These are phyloP conservation scores for Cyphellophora europaea DNA, from an alignment of 2,329 filamentous ascomycete genomes.

Conservation along the genomic window DNA sequence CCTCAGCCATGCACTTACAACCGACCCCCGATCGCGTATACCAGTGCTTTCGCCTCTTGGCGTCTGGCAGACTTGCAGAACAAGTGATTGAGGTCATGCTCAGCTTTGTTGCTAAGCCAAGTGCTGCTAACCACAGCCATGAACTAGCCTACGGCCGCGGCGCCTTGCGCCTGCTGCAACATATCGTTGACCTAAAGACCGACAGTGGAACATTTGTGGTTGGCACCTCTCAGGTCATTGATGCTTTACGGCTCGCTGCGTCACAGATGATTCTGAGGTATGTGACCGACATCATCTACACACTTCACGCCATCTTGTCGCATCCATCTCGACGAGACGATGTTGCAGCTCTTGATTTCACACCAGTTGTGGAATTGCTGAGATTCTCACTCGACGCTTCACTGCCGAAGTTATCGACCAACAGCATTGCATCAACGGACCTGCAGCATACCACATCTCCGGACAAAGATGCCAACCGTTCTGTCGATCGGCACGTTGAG, in stretches of 20 bases:
- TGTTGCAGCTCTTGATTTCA: slow-evolving; percentile 7
- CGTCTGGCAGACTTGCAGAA: slow-evolving; percentile 6
- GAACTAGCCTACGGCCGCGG: slow-evolving; percentile 13
- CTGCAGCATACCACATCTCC: background rate
- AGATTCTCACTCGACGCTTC: background rate
- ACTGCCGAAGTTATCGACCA: too few species aligned
- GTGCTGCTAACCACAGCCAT: slow-evolving; percentile 7
- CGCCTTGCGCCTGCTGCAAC: slow-evolving; percentile 10
- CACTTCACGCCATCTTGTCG: slow-evolving; percentile 8
- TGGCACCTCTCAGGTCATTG: slow-evolving; percentile 7
- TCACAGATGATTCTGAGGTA: slow-evolving; percentile 12
- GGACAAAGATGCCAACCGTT: background rate
- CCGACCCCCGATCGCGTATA: slow-evolving; percentile 8
- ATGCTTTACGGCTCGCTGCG: slow-evolving; percentile 11
- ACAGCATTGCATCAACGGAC: too few species aligned
- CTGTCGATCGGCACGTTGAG: background rate
- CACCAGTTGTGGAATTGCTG: slow-evolving; percentile 4
- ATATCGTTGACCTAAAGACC: slow-evolving; percentile 7
- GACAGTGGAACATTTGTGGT: slow-evolving; percentile 9
- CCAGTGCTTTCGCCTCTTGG: slow-evolving; percentile 12
- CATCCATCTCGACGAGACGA: slow-evolving; percentile 3
- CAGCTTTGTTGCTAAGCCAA: slow-evolving; percentile 11
- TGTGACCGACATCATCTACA: slow-evolving; percentile 12
- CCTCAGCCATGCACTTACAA: slow-evolving; percentile 13
- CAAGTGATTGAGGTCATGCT: slow-evolving; percentile 10